Percentiles rank a stretch among this genome's conserved stretches.
Evolutionary conservation across 352 stramenopile species (phyloP).

Genomic region (Pilasporangium apinafurcum): DNA sequence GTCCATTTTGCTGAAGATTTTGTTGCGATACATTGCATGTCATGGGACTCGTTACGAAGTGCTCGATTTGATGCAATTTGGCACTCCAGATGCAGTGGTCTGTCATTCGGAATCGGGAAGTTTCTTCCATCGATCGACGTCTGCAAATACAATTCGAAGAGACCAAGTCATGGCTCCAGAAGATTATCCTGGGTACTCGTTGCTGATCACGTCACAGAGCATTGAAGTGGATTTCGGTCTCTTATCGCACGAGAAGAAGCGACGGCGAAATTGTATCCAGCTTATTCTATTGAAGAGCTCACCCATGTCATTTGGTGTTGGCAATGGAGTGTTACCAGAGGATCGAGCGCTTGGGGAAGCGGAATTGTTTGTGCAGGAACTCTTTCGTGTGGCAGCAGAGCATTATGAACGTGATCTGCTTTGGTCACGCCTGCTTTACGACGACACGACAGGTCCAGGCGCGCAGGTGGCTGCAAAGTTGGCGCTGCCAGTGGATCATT

Average conservation of each 20-base stretch:
- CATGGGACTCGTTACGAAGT: constrained; percentile 78
- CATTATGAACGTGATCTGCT: constrained; percentile 85
- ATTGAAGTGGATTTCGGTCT: constrained; percentile 23
- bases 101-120: constrained; percentile 68
- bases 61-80: constrained; percentile 78
- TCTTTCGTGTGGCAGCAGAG: constrained; percentile 69
- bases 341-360: constrained; percentile 71
- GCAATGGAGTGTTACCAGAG: constrained; percentile 41
- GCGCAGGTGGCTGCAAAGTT: constrained; percentile 48
- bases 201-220: constrained; percentile 74
- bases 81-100: constrained; percentile 75
- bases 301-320: constrained; percentile 25
- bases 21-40: constrained; percentile 83
- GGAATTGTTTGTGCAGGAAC: constrained; percentile 67
- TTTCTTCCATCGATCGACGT: constrained; percentile 64
- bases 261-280: constrained; percentile 62
- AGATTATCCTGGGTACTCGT: constrained; percentile 46
- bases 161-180: constrained; percentile 11
- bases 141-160: constrained; percentile 15
- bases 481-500: constrained; percentile 45
- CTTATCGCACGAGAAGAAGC: constrained; percentile 29
- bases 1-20: constrained; percentile 67
- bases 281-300: constrained; percentile 59
- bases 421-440: constrained; percentile 78
- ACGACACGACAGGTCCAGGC: constrained; percentile 40